Evolutionary conservation across 75 land plant genomes (phyloP).

Genomic region (Pinus albicaulis): DNA sequence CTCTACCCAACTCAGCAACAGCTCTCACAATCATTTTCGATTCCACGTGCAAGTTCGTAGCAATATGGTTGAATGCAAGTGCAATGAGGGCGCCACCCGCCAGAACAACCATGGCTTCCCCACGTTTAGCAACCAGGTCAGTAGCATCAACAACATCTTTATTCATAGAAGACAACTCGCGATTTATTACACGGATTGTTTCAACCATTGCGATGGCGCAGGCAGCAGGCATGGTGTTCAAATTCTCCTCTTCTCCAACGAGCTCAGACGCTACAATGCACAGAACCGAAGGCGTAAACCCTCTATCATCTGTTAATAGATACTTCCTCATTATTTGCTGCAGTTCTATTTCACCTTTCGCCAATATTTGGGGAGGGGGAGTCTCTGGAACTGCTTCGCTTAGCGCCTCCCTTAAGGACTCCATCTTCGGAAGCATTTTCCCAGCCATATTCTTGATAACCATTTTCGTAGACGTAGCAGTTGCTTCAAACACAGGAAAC

Average conservation of each 20-base stretch:
- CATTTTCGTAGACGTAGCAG: too few species aligned
- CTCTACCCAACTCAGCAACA: constrained; percentile 5
- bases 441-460: too few species aligned
- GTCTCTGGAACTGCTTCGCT: too few species aligned
- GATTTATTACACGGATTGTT: constrained; percentile 15
- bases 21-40: background rate
- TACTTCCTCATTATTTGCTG: too few species aligned
- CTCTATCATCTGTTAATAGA: too few species aligned
- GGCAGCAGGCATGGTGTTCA: constrained; percentile 13
- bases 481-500: too few species aligned
- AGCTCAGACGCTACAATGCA: constrained; percentile 23
- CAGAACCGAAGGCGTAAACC: too few species aligned
- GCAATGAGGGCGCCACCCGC: constrained; percentile 13
- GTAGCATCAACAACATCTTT: constrained; percentile 1
- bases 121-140: too few species aligned
- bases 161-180: constrained; percentile 11
- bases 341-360: too few species aligned
- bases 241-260: constrained; percentile 9
- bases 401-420: too few species aligned
- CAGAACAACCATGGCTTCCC: background rate
- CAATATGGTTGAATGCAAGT: constrained; percentile 10
- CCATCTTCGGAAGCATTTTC: too few species aligned
- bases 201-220: constrained; percentile 20
- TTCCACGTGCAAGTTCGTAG: background rate
- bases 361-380: too few species aligned